Evolutionary conservation across 179 eudicot species (phyloP), one percentile per base, ranked within the genome.

Genomic region (Amaranthus tricolor): DNA sequence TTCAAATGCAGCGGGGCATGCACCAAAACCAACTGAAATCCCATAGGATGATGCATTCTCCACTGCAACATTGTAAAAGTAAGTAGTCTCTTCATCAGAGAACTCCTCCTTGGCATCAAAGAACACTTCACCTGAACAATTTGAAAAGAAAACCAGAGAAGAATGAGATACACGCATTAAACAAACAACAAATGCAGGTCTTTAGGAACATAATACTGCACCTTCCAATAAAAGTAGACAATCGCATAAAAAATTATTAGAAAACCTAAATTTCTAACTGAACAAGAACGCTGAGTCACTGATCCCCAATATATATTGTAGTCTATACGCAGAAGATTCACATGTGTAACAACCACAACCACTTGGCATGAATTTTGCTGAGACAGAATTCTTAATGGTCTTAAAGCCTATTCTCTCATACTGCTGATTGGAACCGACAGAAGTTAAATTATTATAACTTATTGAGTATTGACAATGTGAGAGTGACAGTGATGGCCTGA

Each of bases 21-120:
- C 79, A 61, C 75, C 74, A 76, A 80, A 83, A 76, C 60, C 82
- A 68, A 60, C 70, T 48, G 71, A 72, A 49, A 70, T 52, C 58
- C 80, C 81, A 84, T 76, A 75, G 40, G 83, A 80, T 43, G 87
- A 84, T 70, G 77, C 86, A 76, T 78, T 85, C 69, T 57, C 90
- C 58, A 53, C 48, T 76, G 76, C 51, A 20, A 61, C 73, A 68
- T 83, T 78, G 53, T 82, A 72, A 61, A 48, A 78, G 79, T 75
- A 60, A 24, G 67, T 60, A 77, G 44, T 74, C 64, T 82, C 86
- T 16, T 87, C 91, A 72, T 80, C 87, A 21, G 92, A 74, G 73
- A 90, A 85, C 70, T 77, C 80, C 66, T 95, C 92, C 62, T 75
- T 79, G 58, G 92, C 91, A 80, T 91, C 98, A 70, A 83, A 86